Base-by-base conservation (phyloP, 768 basidiomycete genomes). In the Suillus lakei region DNA sequence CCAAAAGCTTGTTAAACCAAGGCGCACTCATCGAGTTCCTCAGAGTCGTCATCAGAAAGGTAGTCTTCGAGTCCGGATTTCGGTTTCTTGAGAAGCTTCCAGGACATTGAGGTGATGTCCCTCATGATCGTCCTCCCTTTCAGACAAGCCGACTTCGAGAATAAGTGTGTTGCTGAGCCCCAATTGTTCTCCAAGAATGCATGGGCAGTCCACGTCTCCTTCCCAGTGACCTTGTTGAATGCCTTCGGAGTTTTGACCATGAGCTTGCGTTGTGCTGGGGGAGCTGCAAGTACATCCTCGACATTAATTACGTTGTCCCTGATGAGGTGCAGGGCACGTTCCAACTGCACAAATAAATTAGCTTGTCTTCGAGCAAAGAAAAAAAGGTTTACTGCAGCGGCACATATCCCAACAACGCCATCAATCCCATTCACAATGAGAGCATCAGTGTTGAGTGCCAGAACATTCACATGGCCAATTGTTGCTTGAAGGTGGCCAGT, bases 141-240 rank as follows among this genome's bases (percentile, higher is more conserved):
- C 38, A 13, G 5, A 38, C 38, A 12, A 38, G 38, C 38, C 38
- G 38, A 38, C 38, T 38, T 38, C 12, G 13, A 38, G 38, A 38
- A 38, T 12, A 12, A 38, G 38, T 38, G 10, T 38, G 38, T 38
- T 38, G 38, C 38, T 13, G 38, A 38, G 38, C 38, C 38, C 38
- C 38, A 38, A 38, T 38, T 38, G 13, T 38, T 38, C 10, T 12
- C 38, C 38, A 12, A 38, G 38, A 38, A 38, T 9, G 38, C 38
- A 13, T 13, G 13, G 38, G 9, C 38, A 38, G 38, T 38, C 13
- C 10, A 38, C 10, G 38, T 38, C 38, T 38, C 38, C 38, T 38
- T 38, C 13, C 66, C 62, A 10, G 66, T 66, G 15, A n/a, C 43
- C 51, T 63, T 66, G 51, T 66, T 66, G 56, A 63, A 56, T 3